Base-by-base conservation (phyloP, 1,284 basidiomycete species). In the Moesziomyces globuligerus region DNA sequence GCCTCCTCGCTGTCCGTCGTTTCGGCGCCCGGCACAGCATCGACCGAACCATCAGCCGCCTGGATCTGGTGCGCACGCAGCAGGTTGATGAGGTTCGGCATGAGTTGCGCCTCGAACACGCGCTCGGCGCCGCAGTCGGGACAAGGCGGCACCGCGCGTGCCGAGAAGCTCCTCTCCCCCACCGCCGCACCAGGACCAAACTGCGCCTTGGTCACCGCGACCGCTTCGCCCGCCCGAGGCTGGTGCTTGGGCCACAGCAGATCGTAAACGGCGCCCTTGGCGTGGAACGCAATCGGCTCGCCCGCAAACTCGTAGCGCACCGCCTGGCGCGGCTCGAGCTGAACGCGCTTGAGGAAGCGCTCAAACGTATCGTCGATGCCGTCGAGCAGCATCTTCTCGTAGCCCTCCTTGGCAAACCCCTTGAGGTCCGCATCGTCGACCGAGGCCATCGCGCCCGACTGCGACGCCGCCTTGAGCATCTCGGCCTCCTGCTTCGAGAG, bases 31-130 rank as follows among this genome's bases (percentile, higher is more conserved):
- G 50, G 11, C 18, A 51, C 55, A 7, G 36, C 9, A 5, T 52
- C 54, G 21, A 52, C 29, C 11, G 46, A 21, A 3, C 61, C 61
- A 17, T 69, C 64, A 7, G 68, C 56, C 4, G 37, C 26, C 17
- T 62, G 43, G 37, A 81, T 58, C 17, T 48, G 34, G 3, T 73
- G 53, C 3, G 66, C 53, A 4, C 68, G 67, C 17, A 82, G 61
- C 17, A 76, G 46, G 53, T 82, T 80, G 41, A 78, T 76, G 4
- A 82, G 51, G 36, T 81, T 80, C 4, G 80, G 80, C 80, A 82
- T 82, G 40, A 82, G 76, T 56, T 82, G 80, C n/a, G 76, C 59
- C 56, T 82, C 80, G 39, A 81, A 82, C 5, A 73, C 64, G 24
- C 80, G 52, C 20, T 61, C 53, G 3, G 53, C 55, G 9, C 78